Evolutionary conservation across 441 rosid genomes (phyloP).

Genomic region (Aquilaria agallochum): DNA sequence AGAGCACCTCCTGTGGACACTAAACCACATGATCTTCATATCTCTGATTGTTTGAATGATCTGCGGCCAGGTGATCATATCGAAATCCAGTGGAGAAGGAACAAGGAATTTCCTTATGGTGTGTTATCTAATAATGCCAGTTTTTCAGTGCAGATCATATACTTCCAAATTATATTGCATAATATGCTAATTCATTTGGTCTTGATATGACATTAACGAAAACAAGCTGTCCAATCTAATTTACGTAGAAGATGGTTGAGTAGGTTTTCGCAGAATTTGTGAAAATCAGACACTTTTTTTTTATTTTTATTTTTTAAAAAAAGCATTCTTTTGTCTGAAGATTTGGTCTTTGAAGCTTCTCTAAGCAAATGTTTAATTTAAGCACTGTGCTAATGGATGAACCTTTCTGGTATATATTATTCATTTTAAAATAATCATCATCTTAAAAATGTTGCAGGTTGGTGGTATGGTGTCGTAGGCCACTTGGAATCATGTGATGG

Average conservation of each 20-base stretch:
- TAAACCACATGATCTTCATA: conserved; percentile 59
- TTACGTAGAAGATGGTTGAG: too few species aligned
- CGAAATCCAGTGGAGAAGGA: conserved; percentile 98
- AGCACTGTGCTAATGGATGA: not conserved
- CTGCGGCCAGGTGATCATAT: conserved; percentile 77
- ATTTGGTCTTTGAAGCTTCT: not conserved
- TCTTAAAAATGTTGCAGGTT: conserved; percentile 48
- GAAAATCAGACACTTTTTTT: not conserved
- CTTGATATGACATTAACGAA: too few species aligned
- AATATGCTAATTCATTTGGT: too few species aligned
- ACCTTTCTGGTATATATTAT: not conserved
- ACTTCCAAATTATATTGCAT: too few species aligned
- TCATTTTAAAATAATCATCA: conserved; percentile 6
- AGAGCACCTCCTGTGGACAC: conserved; percentile 67
- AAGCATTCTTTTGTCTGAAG: not conserved
- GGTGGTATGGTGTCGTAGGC: conserved; percentile 97
- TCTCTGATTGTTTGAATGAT: conserved; percentile 64
- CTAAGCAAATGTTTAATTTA: not conserved
- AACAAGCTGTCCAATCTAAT: too few species aligned
- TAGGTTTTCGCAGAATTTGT: too few species aligned
- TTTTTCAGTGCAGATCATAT: not conserved
- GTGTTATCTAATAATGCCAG: conserved; percentile 10
- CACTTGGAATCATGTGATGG: conserved; percentile 88
- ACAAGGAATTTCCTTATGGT: conserved; percentile 94
- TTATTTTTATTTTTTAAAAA: not conserved